These are phyloP conservation scores for Globisporangium irregulare DNA, from an alignment of 352 stramenopile genomes.

Conservation along the genomic window DNA sequence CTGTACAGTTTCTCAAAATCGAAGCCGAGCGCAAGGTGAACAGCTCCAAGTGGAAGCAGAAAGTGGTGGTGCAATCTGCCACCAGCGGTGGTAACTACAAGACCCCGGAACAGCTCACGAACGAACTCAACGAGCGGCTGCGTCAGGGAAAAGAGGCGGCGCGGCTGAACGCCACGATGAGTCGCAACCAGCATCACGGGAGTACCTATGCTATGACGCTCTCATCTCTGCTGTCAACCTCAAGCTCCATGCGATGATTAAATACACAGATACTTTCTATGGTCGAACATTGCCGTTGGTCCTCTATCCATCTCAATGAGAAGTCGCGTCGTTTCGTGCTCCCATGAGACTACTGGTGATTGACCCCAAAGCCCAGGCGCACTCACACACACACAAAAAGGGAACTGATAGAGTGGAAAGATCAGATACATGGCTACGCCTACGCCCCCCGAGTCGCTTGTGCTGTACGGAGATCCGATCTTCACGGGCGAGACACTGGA, in stretches of 20 bases:
- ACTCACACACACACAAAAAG: neutral
- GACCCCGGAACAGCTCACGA: conserved; percentile 47
- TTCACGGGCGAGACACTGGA: conserved; percentile 85
- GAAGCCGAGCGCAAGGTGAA: conserved; percentile 33
- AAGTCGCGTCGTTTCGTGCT: conserved; percentile 8
- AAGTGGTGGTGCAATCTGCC: conserved; percentile 21
- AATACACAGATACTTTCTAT: neutral
- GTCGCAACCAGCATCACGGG: neutral
- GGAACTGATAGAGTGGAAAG: neutral
- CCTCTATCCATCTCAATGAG: neutral
- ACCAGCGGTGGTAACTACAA: conserved; percentile 33
- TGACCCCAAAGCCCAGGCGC: neutral
- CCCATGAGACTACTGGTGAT: neutral
- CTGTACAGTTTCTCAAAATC: conserved; percentile 29
- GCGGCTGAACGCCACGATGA: conserved; percentile 14
- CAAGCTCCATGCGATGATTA: conserved; percentile 1
- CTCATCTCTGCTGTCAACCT: neutral
- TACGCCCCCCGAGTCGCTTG: conserved; percentile 79
- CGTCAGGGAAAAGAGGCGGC: conserved; percentile 45
- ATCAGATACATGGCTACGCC: conserved; percentile 49
- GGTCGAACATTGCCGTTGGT: neutral
- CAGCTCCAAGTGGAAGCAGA: conserved; percentile 52
- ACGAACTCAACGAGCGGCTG: conserved; percentile 41
- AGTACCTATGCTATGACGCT: neutral
- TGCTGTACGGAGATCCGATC: conserved; percentile 89